Percentiles rank a stretch among this genome's conserved stretches.
These are phyloP conservation scores for Seiridium unicorne DNA, from an alignment of 2,329 filamentous ascomycete species.

Conservation along the genomic window DNA sequence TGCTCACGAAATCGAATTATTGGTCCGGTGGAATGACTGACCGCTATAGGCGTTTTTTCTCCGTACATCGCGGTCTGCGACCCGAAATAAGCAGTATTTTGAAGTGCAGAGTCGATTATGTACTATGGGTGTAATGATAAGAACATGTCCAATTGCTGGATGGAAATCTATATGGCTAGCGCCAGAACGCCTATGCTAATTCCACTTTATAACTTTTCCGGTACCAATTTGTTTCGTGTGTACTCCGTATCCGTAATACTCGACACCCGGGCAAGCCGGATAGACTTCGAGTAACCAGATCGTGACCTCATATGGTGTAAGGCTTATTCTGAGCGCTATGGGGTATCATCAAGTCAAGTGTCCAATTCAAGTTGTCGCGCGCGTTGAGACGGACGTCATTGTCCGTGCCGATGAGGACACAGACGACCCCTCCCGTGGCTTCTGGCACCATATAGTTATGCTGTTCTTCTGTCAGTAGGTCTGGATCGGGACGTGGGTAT, in stretches of 20 bases:
- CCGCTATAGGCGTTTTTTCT: not conserved
- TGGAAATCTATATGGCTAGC: not conserved
- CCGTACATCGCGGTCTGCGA: constrained; percentile 6
- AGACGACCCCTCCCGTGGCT: constrained; percentile 21
- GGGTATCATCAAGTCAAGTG: too few species aligned
- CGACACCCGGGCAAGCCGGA: too few species aligned
- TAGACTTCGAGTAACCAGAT: too few species aligned
- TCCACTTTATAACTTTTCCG: not conserved
- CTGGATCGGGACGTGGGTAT: not conserved
- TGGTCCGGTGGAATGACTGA: not conserved
- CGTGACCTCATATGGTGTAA: too few species aligned
- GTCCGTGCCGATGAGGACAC: not conserved
- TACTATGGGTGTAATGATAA: not conserved
- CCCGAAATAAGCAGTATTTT: not conserved
- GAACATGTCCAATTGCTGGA: not conserved
- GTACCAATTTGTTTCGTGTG: not conserved
- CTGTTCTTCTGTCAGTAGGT: constrained; percentile 13
- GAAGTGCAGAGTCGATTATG: not conserved
- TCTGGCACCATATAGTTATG: constrained; percentile 26
- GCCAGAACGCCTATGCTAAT: not conserved
- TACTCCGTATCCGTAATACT: not conserved
- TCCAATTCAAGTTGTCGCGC: not conserved
- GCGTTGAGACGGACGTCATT: not conserved
- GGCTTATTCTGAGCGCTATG: too few species aligned
- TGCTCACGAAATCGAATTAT: not conserved